A percentile compares a stretch with the other conserved stretches of the same genome.
phyloP scores from a whole-genome alignment of 2,329 filamentous ascomycete species.

The Trichoderma koningii region DNA sequence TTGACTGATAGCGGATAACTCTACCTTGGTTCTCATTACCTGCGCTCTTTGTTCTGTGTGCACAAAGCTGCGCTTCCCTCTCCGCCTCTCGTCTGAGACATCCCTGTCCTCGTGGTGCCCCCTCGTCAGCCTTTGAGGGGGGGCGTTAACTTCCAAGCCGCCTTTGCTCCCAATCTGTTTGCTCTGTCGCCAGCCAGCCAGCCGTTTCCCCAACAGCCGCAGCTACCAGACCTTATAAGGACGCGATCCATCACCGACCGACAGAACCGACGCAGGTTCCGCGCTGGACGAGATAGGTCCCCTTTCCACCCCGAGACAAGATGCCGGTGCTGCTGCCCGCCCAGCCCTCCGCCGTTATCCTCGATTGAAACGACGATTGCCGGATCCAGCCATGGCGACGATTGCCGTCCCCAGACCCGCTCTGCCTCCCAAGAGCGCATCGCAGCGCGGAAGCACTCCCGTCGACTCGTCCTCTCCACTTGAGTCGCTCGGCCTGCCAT shows the following conservation, averaged over 20 bases:
- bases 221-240: neutral
- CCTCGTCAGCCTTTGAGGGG: neutral
- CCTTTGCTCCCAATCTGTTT: neutral
- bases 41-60: too few species aligned
- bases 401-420: constrained; percentile 55
- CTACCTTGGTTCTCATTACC: too few species aligned
- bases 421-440: constrained; percentile 46
- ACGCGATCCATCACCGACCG: neutral
- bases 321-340: constrained; percentile 19
- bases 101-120: too few species aligned
- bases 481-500: constrained; percentile 34
- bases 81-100: too few species aligned
- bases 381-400: constrained; percentile 51
- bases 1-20: too few species aligned
- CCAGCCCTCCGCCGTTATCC: neutral
- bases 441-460: constrained; percentile 44
- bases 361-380: constrained; percentile 1
- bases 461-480: constrained; percentile 47
- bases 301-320: neutral
- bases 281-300: constrained; percentile 13
- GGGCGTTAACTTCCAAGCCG: neutral
- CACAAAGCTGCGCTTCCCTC: too few species aligned
- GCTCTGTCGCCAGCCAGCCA: neutral
- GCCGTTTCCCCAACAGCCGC: neutral
- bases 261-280: neutral